Evolutionary conservation across 2,329 filamentous ascomycete genomes (phyloP).

Genomic region (Fonsecaea pugnacius): DNA sequence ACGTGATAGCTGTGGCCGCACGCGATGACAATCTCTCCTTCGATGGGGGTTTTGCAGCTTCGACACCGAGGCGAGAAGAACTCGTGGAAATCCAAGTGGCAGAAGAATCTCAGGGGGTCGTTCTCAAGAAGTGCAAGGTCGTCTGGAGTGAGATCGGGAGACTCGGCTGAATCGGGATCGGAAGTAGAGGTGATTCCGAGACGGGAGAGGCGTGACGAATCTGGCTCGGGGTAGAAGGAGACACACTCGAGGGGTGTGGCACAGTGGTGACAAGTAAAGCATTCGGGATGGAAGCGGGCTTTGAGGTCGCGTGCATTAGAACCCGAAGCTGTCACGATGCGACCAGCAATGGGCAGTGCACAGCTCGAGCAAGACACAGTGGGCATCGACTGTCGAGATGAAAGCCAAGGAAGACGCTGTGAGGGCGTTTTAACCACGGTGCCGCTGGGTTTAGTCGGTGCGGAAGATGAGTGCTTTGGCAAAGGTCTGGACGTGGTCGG

Average conservation of each 20-base stretch:
- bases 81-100: slow-evolving; percentile 98
- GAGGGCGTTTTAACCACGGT: slow-evolving; percentile 43
- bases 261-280: slow-evolving; percentile 88
- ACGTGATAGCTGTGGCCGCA: slow-evolving; percentile 96
- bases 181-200: slow-evolving; percentile 46
- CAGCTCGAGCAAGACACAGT: slow-evolving; percentile 85
- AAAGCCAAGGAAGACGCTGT: slow-evolving; percentile 39
- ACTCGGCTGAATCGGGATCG: not conserved
- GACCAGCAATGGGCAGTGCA: slow-evolving; percentile 80
- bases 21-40: slow-evolving; percentile 91
- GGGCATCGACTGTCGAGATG: slow-evolving; percentile 48
- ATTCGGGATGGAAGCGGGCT: slow-evolving; percentile 83
- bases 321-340: slow-evolving; percentile 82
- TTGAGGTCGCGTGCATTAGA: slow-evolving; percentile 41
- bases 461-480: slow-evolving; percentile 37
- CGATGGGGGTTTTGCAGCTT: slow-evolving; percentile 93
- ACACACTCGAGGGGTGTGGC: slow-evolving; percentile 88
- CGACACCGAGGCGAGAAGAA: slow-evolving; percentile 90
- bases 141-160: not conserved
- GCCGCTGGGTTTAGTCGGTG: slow-evolving; percentile 42
- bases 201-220: slow-evolving; percentile 70
- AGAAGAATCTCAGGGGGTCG: slow-evolving; percentile 84
- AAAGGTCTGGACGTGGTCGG: slow-evolving; percentile 27
- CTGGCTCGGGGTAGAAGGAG: slow-evolving; percentile 92
- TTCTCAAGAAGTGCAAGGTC: slow-evolving; percentile 45